These are phyloP conservation scores for Capsicum baccatum DNA, from an alignment of 257 asterid genomes.

Conservation along the genomic window DNA sequence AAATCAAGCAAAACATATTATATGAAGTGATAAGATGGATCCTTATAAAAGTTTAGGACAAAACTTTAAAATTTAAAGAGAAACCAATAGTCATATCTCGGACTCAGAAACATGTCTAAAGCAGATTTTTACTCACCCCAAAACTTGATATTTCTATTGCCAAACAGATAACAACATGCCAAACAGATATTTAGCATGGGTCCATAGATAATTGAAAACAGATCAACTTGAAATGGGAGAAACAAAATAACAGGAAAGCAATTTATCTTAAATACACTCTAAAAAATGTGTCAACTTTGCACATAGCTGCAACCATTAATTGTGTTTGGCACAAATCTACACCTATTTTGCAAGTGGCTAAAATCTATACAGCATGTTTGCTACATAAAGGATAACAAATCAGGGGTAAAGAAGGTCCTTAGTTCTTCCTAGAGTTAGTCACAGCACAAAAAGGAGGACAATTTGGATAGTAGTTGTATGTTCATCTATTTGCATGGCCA, in stretches of 20 bases:
- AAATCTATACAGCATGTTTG: not conserved
- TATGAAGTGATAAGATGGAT: too few species aligned
- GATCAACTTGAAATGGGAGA: too few species aligned
- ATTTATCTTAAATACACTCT: not conserved
- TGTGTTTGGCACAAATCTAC: conserved; percentile 1
- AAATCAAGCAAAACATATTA: too few species aligned
- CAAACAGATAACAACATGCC: too few species aligned
- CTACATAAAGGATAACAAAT: not conserved
- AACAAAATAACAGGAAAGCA: not conserved
- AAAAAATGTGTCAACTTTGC: not conserved
- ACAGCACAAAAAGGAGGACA: not conserved
- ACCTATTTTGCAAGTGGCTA: not conserved
- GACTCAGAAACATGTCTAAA: too few species aligned
- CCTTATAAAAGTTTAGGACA: too few species aligned
- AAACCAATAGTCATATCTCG: too few species aligned
- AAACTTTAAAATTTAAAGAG: too few species aligned
- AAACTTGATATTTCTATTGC: too few species aligned
- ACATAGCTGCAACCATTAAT: not conserved
- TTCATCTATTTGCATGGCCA: not conserved
- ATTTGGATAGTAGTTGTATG: not conserved
- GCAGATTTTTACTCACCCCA: too few species aligned
- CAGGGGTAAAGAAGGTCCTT: not conserved
- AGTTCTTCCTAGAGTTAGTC: not conserved
- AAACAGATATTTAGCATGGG: too few species aligned
- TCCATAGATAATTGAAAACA: not conserved